A percentile compares a stretch with the other conserved stretches of the same genome.
Evolutionary conservation across 2,329 filamentous ascomycete genomes (phyloP).

Genomic region (Beauveria scarabaeidicola): DNA sequence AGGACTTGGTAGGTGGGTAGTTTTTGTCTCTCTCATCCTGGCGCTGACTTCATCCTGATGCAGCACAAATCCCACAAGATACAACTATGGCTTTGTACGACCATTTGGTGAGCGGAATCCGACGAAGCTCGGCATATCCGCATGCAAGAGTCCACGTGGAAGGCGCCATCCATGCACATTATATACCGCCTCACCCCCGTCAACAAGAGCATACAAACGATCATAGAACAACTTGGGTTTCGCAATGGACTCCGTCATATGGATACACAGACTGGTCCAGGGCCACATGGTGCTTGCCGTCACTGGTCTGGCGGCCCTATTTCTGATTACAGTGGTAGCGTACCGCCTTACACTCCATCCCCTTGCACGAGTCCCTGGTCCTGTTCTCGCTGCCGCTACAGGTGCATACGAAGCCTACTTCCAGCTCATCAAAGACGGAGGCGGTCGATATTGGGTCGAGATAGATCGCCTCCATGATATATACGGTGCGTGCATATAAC

Average conservation of each 20-base stretch:
- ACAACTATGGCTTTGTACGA: background rate
- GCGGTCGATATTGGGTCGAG: slow-evolving; percentile 3
- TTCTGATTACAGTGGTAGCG: background rate
- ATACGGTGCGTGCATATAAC: background rate
- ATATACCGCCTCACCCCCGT: background rate
- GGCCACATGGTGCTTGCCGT: background rate
- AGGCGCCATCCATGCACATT: background rate
- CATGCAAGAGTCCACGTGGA: background rate
- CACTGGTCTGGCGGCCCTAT: background rate
- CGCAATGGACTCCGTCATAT: too few relatives aligned
- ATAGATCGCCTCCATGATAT: background rate
- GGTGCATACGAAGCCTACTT: slow-evolving; percentile 3
- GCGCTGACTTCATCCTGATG: too few relatives aligned
- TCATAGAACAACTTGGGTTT: too few relatives aligned
- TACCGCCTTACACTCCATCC: background rate
- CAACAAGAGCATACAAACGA: background rate
- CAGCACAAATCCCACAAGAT: too few relatives aligned
- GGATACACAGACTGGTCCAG: background rate
- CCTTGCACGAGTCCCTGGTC: background rate
- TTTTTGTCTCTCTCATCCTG: too few relatives aligned
- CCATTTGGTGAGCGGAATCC: background rate
- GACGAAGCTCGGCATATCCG: background rate
- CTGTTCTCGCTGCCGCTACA: background rate
- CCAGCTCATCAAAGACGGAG: background rate
- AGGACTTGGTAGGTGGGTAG: too few relatives aligned